Evolutionary conservation across 108 stramenopile species (phyloP).

Genomic region (Aurantiochytrium sp.): DNA sequence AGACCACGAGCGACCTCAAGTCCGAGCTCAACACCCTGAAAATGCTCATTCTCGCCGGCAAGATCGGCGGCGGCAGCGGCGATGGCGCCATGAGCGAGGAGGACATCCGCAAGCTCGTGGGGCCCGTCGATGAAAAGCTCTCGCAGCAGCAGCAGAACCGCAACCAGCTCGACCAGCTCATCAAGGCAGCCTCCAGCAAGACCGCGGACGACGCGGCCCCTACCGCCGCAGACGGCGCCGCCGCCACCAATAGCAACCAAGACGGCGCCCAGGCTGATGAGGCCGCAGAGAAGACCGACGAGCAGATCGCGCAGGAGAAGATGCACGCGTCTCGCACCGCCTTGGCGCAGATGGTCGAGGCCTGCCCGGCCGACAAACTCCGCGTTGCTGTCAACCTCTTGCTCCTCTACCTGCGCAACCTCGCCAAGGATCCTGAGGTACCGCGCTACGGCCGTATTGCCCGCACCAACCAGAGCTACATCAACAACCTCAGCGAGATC

Average conservation of each 20-base stretch:
- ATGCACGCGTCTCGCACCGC: slow-evolving; percentile 22
- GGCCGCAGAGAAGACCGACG: background rate
- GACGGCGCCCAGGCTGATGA: background rate
- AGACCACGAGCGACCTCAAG: background rate
- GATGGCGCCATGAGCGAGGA: background rate
- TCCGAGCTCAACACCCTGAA: slow-evolving; percentile 19
- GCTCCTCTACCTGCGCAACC: slow-evolving; percentile 6
- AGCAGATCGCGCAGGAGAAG: background rate
- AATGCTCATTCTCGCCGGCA: slow-evolving; percentile 9
- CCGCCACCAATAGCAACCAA: too few species aligned
- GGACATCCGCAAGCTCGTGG: background rate
- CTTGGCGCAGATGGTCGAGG: slow-evolving; percentile 9
- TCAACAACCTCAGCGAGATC: background rate
- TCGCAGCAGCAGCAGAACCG: background rate
- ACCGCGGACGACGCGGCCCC: background rate
- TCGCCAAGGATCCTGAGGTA: background rate
- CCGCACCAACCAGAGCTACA: background rate
- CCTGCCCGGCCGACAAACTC: background rate
- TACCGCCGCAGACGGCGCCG: background rate
- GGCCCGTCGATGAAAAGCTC: background rate
- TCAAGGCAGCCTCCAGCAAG: background rate
- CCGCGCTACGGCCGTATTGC: slow-evolving; percentile 25
- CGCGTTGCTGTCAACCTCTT: background rate
- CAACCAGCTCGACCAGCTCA: background rate
- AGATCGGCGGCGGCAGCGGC: background rate